A percentile compares a stretch with the other conserved stretches of the same genome.
Conservation (phyloP, 306 rosid genomes). For the Dicorynia guianensis region DNA sequence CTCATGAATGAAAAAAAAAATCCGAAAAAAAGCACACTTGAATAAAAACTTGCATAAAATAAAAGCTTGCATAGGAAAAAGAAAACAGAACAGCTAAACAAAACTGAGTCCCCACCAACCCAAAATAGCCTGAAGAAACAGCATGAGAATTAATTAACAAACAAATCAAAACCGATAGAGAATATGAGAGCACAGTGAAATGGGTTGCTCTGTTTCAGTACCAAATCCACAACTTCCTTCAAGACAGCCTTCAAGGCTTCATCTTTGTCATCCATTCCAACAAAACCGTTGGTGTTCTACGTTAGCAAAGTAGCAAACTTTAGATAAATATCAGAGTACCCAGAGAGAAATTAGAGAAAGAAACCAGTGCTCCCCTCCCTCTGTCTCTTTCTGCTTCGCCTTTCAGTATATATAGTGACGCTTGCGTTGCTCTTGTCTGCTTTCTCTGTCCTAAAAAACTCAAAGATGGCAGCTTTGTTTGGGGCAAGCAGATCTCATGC, state of each 20-base stretch:
- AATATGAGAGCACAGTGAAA: slow-evolving; percentile 14
- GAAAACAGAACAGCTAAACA: not conserved
- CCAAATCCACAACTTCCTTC: slow-evolving; percentile 90
- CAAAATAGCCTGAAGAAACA: not conserved
- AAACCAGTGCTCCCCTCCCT: slow-evolving; percentile 29
- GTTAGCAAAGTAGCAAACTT: not conserved
- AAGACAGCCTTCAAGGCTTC: slow-evolving; percentile 68
- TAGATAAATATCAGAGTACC: not conserved
- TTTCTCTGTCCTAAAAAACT: slow-evolving; percentile 23
- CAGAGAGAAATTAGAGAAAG: not conserved
- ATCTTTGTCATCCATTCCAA: slow-evolving; percentile 55
- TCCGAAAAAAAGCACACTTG: slow-evolving; percentile 11
- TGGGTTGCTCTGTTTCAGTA: slow-evolving; percentile 45
- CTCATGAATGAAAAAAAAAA: not conserved
- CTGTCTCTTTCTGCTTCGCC: not conserved
- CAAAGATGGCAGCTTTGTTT: slow-evolving; percentile 35
- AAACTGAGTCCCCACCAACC: slow-evolving; percentile 19
- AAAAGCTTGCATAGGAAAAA: not conserved
- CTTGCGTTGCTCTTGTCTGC: not conserved
- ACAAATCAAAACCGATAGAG: not conserved
- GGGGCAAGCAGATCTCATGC: slow-evolving; percentile 36
- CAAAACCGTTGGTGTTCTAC: slow-evolving; percentile 9
- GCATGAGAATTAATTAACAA: not conserved
- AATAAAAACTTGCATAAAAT: not conserved
- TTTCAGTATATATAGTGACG: not conserved